Conservation (phyloP, 2,329 filamentous ascomycete genomes). For the Clarireedia sp. region DNA sequence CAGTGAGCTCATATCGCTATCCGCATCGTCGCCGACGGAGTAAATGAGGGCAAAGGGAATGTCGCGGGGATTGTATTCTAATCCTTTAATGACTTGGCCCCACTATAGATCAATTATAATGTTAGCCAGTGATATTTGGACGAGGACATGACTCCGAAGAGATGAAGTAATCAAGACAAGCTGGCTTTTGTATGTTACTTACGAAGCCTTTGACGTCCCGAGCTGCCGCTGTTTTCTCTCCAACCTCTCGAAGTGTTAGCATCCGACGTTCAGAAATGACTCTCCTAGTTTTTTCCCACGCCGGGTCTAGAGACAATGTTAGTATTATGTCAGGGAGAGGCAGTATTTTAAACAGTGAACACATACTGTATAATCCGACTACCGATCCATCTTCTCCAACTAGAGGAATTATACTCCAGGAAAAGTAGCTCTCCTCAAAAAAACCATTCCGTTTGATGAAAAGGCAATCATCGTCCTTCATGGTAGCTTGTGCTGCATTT, state of each 20-base stretch:
- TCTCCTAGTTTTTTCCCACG: constrained; percentile 72
- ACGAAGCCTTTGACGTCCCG: constrained; percentile 60
- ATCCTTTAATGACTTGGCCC: constrained; percentile 58
- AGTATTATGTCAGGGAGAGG: constrained; percentile 1
- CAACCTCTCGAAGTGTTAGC: constrained; percentile 69
- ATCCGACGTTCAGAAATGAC: constrained; percentile 74
- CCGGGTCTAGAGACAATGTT: constrained; percentile 46
- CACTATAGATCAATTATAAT: constrained; percentile 36
- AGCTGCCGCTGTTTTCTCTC: constrained; percentile 66
- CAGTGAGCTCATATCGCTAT: constrained; percentile 61
- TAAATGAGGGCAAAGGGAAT: constrained; percentile 72
- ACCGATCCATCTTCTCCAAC: constrained; percentile 67
- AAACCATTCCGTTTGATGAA: constrained; percentile 64
- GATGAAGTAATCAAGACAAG: neutral
- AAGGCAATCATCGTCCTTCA: constrained; percentile 76
- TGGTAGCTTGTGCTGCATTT: constrained; percentile 65
- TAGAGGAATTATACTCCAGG: constrained; percentile 63
- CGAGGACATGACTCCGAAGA: neutral
- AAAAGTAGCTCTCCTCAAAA: constrained; percentile 71
- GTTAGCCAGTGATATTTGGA: neutral
- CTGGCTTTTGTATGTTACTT: neutral
- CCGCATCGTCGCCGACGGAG: constrained; percentile 61
- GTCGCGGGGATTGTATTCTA: constrained; percentile 61
- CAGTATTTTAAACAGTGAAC: no score
- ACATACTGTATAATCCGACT: constrained; percentile 49